Conservation (phyloP, 768 basidiomycete species). For the Lentinus brumalis region DNA sequence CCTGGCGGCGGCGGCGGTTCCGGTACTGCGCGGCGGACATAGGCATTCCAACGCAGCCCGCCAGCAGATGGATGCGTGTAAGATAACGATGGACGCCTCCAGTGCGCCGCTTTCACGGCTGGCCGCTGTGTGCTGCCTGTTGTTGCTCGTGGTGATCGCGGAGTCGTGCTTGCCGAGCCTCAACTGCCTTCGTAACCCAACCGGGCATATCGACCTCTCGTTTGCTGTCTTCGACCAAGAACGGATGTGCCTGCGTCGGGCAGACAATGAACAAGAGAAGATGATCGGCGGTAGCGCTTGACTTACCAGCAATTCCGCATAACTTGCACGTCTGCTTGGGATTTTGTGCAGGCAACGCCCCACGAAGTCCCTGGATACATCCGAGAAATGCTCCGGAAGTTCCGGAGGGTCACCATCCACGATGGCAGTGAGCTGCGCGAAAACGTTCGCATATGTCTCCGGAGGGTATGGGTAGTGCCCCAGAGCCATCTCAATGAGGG, state of each 20-base stretch:
- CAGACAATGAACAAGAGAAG: conserved; percentile 1
- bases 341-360: conserved; percentile 78
- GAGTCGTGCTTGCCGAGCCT: conserved; percentile 25
- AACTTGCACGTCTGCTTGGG: conserved; percentile 77
- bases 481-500: conserved; percentile 90
- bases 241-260: conserved; percentile 66
- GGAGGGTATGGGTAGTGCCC: conserved; percentile 96
- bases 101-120: background rate
- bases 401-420: conserved; percentile 93
- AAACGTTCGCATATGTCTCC: conserved; percentile 95
- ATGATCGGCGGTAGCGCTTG: background rate
- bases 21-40: background rate
- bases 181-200: conserved; percentile 69
- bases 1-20: background rate
- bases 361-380: conserved; percentile 81
- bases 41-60: background rate
- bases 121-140: conserved; percentile 11
- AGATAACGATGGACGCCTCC: background rate
- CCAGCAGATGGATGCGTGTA: background rate
- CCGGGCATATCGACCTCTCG: conserved; percentile 80
- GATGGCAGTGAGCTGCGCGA: conserved; percentile 95
- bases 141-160: conserved; percentile 22
- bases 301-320: conserved; percentile 76
- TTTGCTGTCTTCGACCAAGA: conserved; percentile 60
- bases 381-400: conserved; percentile 71